These are phyloP conservation scores for Phytophthora cryptogea DNA, from an alignment of 352 stramenopile genomes.

Conservation along the genomic window DNA sequence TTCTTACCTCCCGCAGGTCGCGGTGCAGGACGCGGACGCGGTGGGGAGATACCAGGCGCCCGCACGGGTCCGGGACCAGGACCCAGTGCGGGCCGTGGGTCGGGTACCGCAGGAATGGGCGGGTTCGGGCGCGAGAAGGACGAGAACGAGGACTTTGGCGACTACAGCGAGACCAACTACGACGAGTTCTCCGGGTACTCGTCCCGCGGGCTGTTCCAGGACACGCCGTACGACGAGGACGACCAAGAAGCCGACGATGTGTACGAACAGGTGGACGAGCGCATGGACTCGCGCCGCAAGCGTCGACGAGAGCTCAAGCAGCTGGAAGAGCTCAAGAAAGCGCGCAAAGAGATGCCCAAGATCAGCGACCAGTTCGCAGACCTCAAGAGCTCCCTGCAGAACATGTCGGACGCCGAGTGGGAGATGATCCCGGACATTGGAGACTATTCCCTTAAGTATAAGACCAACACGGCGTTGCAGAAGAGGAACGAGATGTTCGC, in stretches of 20 bases:
- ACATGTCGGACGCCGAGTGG: conserved; percentile 95
- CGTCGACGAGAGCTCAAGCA: conserved; percentile 82
- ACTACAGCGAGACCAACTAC: conserved; percentile 93
- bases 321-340: conserved; percentile 89
- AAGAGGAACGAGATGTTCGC: conserved; percentile 95
- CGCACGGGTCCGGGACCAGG: conserved; percentile 15
- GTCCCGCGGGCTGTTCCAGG: conserved; percentile 86
- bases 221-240: conserved; percentile 95
- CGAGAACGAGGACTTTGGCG: conserved; percentile 85
- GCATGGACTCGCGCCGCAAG: conserved; percentile 94
- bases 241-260: conserved; percentile 97
- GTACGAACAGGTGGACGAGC: conserved; percentile 95
- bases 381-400: conserved; percentile 93
- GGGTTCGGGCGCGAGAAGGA: conserved; percentile 87
- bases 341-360: conserved; percentile 87
- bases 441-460: conserved; percentile 95
- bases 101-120: conserved; percentile 78
- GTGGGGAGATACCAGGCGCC: conserved; percentile 9
- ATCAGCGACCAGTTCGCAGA: conserved; percentile 98
- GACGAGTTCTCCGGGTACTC: conserved; percentile 92
- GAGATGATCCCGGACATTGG: conserved; percentile 96
- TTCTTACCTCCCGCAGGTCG: conserved; percentile 63
- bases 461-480: conserved; percentile 90
- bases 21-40: conserved; percentile 77
- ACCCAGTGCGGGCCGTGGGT: conserved; percentile 61